Base-by-base conservation (phyloP, 257 asterid species). In the Fraxinus pennsylvanica region DNA sequence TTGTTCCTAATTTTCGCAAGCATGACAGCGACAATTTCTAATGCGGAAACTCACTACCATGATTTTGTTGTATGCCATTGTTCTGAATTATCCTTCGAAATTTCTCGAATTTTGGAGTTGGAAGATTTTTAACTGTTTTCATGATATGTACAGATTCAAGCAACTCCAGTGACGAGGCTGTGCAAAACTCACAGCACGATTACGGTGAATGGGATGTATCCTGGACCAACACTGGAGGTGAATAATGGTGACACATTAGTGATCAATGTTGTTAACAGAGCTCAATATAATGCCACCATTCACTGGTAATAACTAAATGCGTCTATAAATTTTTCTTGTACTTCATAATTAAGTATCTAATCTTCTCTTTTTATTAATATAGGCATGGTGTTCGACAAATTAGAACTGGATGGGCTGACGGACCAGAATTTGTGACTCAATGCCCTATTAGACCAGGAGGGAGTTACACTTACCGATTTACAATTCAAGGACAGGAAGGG, bases 371-470 rank as follows among this genome's bases (percentile, higher is more conserved):
- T 21, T 10, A 22, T 43, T 17, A 7, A 27, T 41, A 15, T 4
- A 72, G 75, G 75, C 75, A 72, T 4, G 75, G 75, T 3, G 3
- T 72, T 5, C 52, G 75, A 25, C 75, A 72, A 25, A 41, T 72
- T 0, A 72, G 75, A 72, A 72, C 75, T 0, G 63, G 35, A 41
- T 72, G 75, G 75, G 63, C 75, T 7, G 75, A 72, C 14, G 75
- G 75, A 63, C 69, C 69, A 12, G 69, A 63, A 27, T 63, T 63
- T 12, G 69, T 63, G 69, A 63, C 69, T 63, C 75, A 72, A 25
- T 72, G 75, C 32, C 75, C 75, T 15, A 72, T 72, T 43, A 21
- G 75, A 72, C 75, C 75, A 6, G 75, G 75, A 22, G 75, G 75
- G 32, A 72, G 75, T 72, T 72, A 72, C 63, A 72, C 75, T 22